phyloP scores from a whole-genome alignment of 306 rosid genomes.

The Mucuna pruriens region DNA sequence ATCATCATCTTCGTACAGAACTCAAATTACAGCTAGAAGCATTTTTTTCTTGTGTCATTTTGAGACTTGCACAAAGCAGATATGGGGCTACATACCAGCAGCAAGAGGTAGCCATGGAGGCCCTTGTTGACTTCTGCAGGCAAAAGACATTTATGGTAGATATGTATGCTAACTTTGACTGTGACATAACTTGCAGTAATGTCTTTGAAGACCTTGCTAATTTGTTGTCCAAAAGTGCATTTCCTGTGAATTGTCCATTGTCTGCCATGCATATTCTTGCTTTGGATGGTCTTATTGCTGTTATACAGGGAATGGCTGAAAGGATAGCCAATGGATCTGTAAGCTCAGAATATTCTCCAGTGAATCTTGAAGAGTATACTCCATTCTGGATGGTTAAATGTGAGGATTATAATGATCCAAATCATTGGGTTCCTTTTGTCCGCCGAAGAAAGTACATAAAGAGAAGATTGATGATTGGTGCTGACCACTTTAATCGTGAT shows the following conservation, averaged over 20 bases:
- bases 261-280: constrained; percentile 92
- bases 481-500: constrained; percentile 98
- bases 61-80: constrained; percentile 89
- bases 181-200: constrained; percentile 95
- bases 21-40: constrained; percentile 89
- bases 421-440: constrained; percentile 88
- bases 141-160: constrained; percentile 90
- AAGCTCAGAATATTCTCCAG: constrained; percentile 67
- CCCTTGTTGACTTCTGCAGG: constrained; percentile 91
- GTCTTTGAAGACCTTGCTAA: constrained; percentile 93
- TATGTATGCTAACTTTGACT: constrained; percentile 93
- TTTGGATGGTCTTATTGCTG: constrained; percentile 94
- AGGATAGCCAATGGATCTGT: constrained; percentile 77
- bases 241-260: constrained; percentile 89
- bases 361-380: constrained; percentile 81
- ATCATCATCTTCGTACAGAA: constrained; percentile 78
- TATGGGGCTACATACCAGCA: constrained; percentile 91
- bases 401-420: constrained; percentile 85
- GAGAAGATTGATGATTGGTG: constrained; percentile 97
- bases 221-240: constrained; percentile 87
- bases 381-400: constrained; percentile 99
- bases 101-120: constrained; percentile 96
- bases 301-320: constrained; percentile 98
- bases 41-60: constrained; percentile 85
- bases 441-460: constrained; percentile 91